These are phyloP conservation scores for Kentomonas sorsogonicus DNA, from an alignment of 208 protist species.

Conservation along the genomic window DNA sequence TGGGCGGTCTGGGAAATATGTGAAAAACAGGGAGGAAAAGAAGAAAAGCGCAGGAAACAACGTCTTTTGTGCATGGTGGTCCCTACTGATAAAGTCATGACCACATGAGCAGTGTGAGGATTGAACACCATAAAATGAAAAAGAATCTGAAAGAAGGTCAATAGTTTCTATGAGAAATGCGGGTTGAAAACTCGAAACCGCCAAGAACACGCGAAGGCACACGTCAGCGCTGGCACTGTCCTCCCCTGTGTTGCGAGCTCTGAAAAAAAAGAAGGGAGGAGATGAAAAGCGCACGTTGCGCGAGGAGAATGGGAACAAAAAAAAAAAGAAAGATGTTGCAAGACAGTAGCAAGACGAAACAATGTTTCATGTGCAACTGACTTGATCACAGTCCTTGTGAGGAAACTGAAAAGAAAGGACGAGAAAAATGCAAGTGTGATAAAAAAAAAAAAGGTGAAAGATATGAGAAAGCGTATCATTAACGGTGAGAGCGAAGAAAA, in stretches of 20 bases:
- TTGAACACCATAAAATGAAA: no score
- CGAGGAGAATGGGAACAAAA: slow-evolving; percentile 8
- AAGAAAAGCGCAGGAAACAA: no score
- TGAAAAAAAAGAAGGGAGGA: slow-evolving; percentile 15
- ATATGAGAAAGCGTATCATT: no score
- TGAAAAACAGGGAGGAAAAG: slow-evolving; percentile 11
- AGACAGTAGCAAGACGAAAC: not conserved
- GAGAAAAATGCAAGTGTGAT: not conserved
- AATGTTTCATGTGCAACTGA: no score
- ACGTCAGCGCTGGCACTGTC: not conserved
- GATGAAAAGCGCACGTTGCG: not conserved
- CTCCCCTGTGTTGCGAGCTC: not conserved
- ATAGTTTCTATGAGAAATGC: not conserved
- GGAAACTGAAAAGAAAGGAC: not conserved
- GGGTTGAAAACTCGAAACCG: not conserved
- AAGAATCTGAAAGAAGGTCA: slow-evolving; percentile 7
- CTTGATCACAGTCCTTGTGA: not conserved
- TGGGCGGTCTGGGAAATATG: not conserved
- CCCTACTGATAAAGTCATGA: no score
- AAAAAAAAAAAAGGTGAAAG: slow-evolving; percentile 7
- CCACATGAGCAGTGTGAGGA: no score
- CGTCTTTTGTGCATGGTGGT: no score
- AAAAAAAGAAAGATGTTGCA: not conserved
- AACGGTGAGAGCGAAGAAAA: no score
- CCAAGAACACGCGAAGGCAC: not conserved